Evolutionary conservation across 495 filamentous ascomycete genomes (phyloP).

Genomic region (Trichoderma reesei): DNA sequence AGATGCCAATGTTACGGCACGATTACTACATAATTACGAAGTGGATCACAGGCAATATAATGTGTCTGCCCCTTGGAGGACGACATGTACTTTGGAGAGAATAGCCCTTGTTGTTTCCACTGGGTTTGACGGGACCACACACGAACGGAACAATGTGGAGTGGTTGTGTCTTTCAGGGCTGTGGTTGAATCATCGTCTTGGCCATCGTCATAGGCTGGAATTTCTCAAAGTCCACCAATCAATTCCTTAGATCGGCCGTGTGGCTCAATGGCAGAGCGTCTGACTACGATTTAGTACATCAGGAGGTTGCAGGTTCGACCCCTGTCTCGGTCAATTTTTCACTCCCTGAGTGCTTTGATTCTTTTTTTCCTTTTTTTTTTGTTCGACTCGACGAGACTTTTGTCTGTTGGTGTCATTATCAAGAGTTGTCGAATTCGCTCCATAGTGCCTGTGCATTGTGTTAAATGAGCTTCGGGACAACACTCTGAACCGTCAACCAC

Average conservation of each 20-base stretch:
- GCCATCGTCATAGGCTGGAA: background rate
- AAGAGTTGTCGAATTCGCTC: background rate
- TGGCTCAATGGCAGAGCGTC: conserved; percentile 9
- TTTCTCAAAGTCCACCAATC: background rate
- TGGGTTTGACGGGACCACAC: no score
- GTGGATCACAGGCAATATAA: no score
- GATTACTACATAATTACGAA: no score
- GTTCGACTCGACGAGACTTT: background rate
- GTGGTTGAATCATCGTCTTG: background rate
- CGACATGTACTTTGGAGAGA: no score
- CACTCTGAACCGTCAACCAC: no score
- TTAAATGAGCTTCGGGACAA: no score
- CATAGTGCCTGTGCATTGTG: no score
- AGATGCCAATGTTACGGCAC: background rate
- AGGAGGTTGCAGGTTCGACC: conserved; percentile 9
- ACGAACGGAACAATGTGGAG: no score
- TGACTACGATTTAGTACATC: conserved; percentile 5
- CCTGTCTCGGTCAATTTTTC: conserved; percentile 6
- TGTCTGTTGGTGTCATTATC: background rate
- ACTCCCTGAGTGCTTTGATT: background rate
- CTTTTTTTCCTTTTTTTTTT: background rate
- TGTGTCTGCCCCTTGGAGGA: no score
- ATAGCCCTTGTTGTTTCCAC: no score
- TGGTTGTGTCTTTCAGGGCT: no score
- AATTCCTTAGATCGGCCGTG: background rate